phyloP scores from a whole-genome alignment of 2,329 filamentous ascomycete species.

The Arthroderma sp. region DNA sequence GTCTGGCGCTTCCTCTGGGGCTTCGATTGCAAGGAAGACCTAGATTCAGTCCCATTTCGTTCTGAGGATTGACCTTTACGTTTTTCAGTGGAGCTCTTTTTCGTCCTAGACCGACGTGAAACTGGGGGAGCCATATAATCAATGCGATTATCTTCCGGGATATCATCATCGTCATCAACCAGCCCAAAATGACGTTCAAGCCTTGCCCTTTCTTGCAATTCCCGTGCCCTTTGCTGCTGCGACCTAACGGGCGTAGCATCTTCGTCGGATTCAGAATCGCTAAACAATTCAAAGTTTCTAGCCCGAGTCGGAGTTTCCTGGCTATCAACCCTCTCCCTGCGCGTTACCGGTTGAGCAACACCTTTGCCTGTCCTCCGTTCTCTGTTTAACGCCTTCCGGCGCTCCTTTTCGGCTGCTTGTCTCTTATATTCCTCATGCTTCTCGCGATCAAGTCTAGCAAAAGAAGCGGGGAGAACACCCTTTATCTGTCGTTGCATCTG shows the following conservation, averaged over 20 bases:
- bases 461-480: constrained; percentile 40
- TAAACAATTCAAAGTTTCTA: constrained; percentile 9
- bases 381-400: constrained; percentile 19
- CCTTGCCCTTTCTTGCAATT: neutral
- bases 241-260: neutral
- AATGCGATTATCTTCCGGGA: constrained; percentile 32
- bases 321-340: constrained; percentile 14
- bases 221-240: neutral
- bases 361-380: constrained; percentile 14
- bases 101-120: constrained; percentile 16
- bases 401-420: constrained; percentile 8
- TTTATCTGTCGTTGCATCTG: constrained; percentile 32
- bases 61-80: neutral
- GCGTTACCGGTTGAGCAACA: constrained; percentile 16
- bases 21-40: neutral
- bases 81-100: constrained; percentile 14
- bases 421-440: constrained; percentile 19
- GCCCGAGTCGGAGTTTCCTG: neutral
- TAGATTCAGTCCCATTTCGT: constrained; percentile 5
- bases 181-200: constrained; percentile 1
- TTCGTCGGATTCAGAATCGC: constrained; percentile 23
- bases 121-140: constrained; percentile 30
- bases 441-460: constrained; percentile 32
- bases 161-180: constrained; percentile 22
- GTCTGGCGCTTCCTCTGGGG: constrained; percentile 25